A percentile compares a stretch with the other conserved stretches of the same genome.
Conservation (phyloP, 2,329 filamentous ascomycete species). For the Endoconidiophora laricicola region DNA sequence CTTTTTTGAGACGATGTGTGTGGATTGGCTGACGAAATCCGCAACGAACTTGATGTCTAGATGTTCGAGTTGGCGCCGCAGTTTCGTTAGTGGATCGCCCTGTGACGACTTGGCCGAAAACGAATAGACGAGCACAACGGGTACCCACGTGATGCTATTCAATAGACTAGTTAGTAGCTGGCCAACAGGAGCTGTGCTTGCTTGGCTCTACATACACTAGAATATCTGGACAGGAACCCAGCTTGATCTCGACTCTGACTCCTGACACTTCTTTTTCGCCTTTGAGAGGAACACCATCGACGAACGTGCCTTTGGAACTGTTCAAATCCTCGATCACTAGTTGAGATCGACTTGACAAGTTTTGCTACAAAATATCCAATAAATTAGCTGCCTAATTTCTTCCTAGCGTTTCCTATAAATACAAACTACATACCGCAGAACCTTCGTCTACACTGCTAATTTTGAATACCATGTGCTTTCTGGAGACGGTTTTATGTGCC, state of each 20-base stretch:
- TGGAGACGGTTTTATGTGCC: conserved; percentile 66
- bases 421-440: conserved; percentile 39
- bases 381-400: neutral
- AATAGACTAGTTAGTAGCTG: neutral
- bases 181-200: neutral
- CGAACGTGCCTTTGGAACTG: conserved; percentile 69
- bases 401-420: too few relatives aligned
- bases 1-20: conserved; percentile 77
- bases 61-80: conserved; percentile 54
- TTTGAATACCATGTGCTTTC: conserved; percentile 69
- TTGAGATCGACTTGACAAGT: conserved; percentile 46
- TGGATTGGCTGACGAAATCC: conserved; percentile 57
- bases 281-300: conserved; percentile 58
- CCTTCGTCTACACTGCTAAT: conserved; percentile 48
- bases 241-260: conserved; percentile 45
- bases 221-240: conserved; percentile 52
- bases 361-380: conserved; percentile 27
- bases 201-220: conserved; percentile 33
- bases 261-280: conserved; percentile 38
- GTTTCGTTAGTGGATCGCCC: conserved; percentile 42
- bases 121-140: conserved; percentile 67
- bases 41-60: conserved; percentile 76
- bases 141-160: conserved; percentile 57
- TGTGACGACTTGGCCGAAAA: conserved; percentile 56
- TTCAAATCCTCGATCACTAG: conserved; percentile 61